Evolutionary conservation across 192 early-diverging fungal genomes (phyloP).

Genomic region (Linnemannia schmuckeri): DNA sequence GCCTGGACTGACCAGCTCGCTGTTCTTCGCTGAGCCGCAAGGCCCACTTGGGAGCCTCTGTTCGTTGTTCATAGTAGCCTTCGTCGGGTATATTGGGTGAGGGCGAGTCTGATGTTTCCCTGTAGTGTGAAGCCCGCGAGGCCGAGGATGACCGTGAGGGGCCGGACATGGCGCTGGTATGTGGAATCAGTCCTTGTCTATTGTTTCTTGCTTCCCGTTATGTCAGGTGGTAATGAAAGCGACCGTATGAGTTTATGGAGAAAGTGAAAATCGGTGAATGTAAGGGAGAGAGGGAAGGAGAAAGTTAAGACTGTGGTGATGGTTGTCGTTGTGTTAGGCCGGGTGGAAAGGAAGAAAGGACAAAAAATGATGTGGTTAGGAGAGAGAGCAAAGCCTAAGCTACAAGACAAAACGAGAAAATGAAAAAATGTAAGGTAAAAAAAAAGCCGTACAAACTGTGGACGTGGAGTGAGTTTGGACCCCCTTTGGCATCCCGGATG

Average conservation of each 20-base stretch:
- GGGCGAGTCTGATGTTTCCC: constrained; percentile 10
- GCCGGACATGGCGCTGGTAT: constrained; percentile 24
- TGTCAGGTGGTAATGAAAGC: background rate
- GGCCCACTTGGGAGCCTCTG: constrained; percentile 59
- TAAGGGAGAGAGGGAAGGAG: background rate
- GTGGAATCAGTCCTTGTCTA: background rate
- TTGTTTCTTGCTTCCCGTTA: background rate
- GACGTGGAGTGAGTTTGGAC: background rate
- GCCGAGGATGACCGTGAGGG: constrained; percentile 36
- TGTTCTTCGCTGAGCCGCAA: constrained; percentile 63
- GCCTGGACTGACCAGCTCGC: constrained; percentile 44
- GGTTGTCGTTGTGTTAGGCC: no score
- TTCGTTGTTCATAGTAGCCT: constrained; percentile 57
- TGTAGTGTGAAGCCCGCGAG: constrained; percentile 16
- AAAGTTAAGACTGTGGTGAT: background rate
- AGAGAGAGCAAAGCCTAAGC: no score
- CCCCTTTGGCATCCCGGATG: background rate
- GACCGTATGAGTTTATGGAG: background rate
- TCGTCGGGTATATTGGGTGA: constrained; percentile 46
- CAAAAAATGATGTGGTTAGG: background rate
- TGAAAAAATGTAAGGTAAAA: background rate
- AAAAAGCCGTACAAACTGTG: background rate
- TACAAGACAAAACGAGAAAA: background rate
- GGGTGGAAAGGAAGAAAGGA: background rate
- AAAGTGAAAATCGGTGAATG: background rate